Evolutionary conservation across 306 rosid species (phyloP), one percentile per base, ranked within the genome.

Genomic region (Sicyos edulis): DNA sequence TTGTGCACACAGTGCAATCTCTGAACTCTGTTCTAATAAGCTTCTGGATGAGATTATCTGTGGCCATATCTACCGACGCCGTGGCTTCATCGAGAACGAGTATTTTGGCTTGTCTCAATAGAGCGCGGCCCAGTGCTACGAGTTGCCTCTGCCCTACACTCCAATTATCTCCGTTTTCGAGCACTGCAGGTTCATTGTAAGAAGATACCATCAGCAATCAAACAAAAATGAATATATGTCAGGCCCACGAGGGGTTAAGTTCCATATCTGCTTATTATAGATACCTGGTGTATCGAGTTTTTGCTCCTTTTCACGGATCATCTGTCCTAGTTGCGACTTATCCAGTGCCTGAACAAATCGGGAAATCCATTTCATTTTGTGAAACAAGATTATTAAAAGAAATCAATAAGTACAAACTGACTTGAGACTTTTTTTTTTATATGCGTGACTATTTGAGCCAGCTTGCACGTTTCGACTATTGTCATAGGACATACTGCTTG

Each of bases 131-230:
- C 26, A 93, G 76, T 22, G 99, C 82, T 72, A 93, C 96, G 56
- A 93, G 99, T 78, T 93, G 99, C 61, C 99, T 85, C 83, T 93
- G 99, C 50, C 99, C 99, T 65, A 91, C 97, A 73, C 99, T 93
- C 99, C 99, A 93, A 65, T 93, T 93, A 77, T 93, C 99, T 77
- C 99, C 99, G 91, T 89, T 93, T 82, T 95, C 99, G 15, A 91
- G 82, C 78, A 95, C 99, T 95, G 92, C 72, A 78, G 9, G 50
- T 45, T 45, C 50, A 45, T 45, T 45, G 50, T 3, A 45, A 45
- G 50, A 45, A 13, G 50, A 45, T 45, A 3, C 51, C 22, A 64
- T 47, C 32, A 42, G 40, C 7, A 62, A 62, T 14, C 50, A 62
- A 62, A 62, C 50, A 13, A 76, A 67, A 13, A 45, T 45, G 51